Conservation (phyloP, 164 flowering plant species). For the Tinospora cordifolia region DNA sequence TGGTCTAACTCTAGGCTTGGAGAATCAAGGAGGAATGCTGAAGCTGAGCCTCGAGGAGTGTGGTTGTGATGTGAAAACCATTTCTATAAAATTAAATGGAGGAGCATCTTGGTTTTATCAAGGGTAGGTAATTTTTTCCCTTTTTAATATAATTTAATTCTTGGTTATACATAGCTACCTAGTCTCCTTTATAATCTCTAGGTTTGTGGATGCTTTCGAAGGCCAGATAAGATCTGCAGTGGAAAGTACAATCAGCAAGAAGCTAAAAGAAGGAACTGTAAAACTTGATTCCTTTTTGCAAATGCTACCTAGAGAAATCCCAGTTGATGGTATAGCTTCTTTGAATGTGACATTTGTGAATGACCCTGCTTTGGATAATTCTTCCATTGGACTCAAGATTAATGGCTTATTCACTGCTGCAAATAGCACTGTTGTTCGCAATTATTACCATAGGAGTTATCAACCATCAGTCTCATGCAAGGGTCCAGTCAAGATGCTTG, state of each 20-base stretch:
- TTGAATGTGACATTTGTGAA: too few species aligned
- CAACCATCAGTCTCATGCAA: slow-evolving; percentile 26
- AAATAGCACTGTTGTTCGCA: slow-evolving; percentile 10
- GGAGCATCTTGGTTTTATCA: slow-evolving; percentile 98
- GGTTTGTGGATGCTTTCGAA: slow-evolving; percentile 75
- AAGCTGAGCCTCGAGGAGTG: slow-evolving; percentile 45
- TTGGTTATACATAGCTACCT: neutral
- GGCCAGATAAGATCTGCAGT: slow-evolving; percentile 65
- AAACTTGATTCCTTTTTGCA: slow-evolving; percentile 59
- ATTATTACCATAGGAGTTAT: slow-evolving; percentile 13
- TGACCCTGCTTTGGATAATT: slow-evolving; percentile 43
- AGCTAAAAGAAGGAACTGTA: slow-evolving; percentile 50
- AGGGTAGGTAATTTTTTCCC: slow-evolving; percentile 44
- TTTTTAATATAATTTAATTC: neutral
- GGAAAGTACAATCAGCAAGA: slow-evolving; percentile 62
- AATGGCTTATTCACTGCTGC: slow-evolving; percentile 59
- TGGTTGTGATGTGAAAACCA: too few species aligned
- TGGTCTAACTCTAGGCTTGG: slow-evolving; percentile 61
- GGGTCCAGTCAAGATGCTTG: slow-evolving; percentile 56
- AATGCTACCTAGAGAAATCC: slow-evolving; percentile 67
- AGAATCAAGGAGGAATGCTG: slow-evolving; percentile 54
- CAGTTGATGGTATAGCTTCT: too few species aligned
- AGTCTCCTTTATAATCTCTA: slow-evolving; percentile 18
- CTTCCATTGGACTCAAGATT: slow-evolving; percentile 65
- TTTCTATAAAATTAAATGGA: too few species aligned